These are phyloP conservation scores for Lentinula edodes DNA, from an alignment of 768 basidiomycete genomes.

Conservation along the genomic window DNA sequence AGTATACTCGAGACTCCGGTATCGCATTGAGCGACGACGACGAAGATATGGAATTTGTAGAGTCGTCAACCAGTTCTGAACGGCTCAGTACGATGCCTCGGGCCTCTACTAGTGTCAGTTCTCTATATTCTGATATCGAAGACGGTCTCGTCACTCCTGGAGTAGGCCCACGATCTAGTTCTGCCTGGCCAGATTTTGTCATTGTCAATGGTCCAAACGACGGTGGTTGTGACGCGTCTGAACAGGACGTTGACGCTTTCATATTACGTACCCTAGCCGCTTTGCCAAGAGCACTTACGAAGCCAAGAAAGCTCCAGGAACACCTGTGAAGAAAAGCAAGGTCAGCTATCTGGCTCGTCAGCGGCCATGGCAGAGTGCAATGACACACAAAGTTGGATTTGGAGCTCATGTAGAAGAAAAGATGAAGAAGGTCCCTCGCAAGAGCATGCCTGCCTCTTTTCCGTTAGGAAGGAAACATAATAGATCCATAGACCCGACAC, in stretches of 20 bases:
- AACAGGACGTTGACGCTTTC: slow-evolving; percentile 58
- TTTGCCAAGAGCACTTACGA: slow-evolving; percentile 40
- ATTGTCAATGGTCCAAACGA: slow-evolving; percentile 34
- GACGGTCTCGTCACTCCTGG: slow-evolving; percentile 71
- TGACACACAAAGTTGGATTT: slow-evolving; percentile 60
- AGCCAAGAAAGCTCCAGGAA: slow-evolving; percentile 66
- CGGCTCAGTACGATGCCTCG: slow-evolving; percentile 39
- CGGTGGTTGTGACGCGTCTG: slow-evolving; percentile 14
- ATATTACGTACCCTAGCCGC: slow-evolving; percentile 64
- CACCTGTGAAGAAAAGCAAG: slow-evolving; percentile 74
- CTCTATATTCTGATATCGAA: slow-evolving; percentile 51
- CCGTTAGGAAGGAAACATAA: slow-evolving; percentile 27
- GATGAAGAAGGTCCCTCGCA: slow-evolving; percentile 51
- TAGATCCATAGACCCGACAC: slow-evolving; percentile 34
- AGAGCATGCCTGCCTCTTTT: slow-evolving; percentile 75
- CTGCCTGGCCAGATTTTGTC: slow-evolving; percentile 57
- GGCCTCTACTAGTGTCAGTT: slow-evolving; percentile 60
- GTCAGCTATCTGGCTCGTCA: slow-evolving; percentile 50
- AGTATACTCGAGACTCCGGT: slow-evolving; percentile 71
- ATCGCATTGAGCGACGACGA: slow-evolving; percentile 61
- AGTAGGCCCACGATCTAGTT: slow-evolving; percentile 41
- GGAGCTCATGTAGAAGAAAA: slow-evolving; percentile 33
- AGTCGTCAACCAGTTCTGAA: slow-evolving; percentile 17
- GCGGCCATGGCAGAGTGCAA: slow-evolving; percentile 78
- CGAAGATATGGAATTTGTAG: slow-evolving; percentile 19